Evolutionary conservation across 306 rosid species (phyloP), one percentile per base, ranked within the genome.

Genomic region (Cicer cuneatum): DNA sequence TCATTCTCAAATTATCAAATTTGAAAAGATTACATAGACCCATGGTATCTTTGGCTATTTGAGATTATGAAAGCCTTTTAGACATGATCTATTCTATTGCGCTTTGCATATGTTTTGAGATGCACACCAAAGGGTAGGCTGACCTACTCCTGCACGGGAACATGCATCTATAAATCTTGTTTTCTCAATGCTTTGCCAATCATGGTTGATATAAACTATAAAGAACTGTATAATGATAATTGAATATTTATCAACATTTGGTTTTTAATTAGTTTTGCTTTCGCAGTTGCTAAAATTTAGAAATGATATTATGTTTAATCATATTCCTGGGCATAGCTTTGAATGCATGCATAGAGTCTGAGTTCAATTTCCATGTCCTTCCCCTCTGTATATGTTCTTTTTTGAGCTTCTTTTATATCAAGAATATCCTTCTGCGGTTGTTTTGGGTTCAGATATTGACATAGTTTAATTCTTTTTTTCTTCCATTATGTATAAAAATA

Each of bases 1-100:
- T 53, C 13, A 49, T 48, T 47, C 69, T 69, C 74, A 74, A 48
- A 47, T 62, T 38, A 53, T 73, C 69, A 73, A 53, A 48, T 73
- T 54, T 42, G 49, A 45, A 62, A 59, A 9, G 13, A 62, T 54
- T 66, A 10, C 49, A 59, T 18, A 42, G 16, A 40, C 53, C 13
- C 72, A 56, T 53, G 65, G 69, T 10, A 49, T 73, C 37, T 21
- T 66, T 45, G 48, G 47, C 60, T 71, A n/a, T 51, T 71, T 68
- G 47, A 19, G 69, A 68, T 46, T 54, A 21, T 15, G 24, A 21
- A 39, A 48, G 46, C 38, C 18, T 68, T 14, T 46, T 37, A 18
- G 45, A 35, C 59, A 13, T 16, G 56, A 37, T 18, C 16, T 63
- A 51, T 65, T 75, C 52, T 37, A 11, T 70, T 24, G 35, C n/a